phyloP scores from a whole-genome alignment of 208 protist genomes.

The Crithidia sp. region DNA sequence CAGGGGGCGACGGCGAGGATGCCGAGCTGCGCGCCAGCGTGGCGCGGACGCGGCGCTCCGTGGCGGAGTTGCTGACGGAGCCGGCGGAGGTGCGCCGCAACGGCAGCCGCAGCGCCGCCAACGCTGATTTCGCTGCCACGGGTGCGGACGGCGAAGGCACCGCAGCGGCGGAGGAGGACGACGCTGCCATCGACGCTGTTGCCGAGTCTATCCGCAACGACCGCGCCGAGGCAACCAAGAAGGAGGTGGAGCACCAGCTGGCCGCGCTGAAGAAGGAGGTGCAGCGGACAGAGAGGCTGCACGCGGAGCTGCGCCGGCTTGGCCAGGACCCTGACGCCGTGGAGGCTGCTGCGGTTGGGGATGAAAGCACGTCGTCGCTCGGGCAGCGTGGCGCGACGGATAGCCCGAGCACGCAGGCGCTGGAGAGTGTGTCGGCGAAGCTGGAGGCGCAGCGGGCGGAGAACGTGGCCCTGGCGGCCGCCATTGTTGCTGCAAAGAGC shows the following conservation, averaged over 20 bases:
- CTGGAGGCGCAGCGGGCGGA: slow-evolving; percentile 12
- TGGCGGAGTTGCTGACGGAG: slow-evolving; percentile 35
- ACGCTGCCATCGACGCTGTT: slow-evolving; percentile 31
- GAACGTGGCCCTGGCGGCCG: slow-evolving; percentile 9
- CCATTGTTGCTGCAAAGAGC: not conserved
- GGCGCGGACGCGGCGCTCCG: slow-evolving; percentile 39
- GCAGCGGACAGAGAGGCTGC: slow-evolving; percentile 17
- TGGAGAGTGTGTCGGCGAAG: slow-evolving; percentile 7
- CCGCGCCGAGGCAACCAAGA: slow-evolving; percentile 17
- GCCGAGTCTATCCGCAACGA: slow-evolving; percentile 48
- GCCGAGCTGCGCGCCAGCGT: slow-evolving; percentile 48
- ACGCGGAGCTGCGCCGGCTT: slow-evolving; percentile 10
- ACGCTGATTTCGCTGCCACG: slow-evolving; percentile 3
- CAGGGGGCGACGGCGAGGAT: slow-evolving; percentile 1
- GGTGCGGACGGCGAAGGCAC: slow-evolving; percentile 24
- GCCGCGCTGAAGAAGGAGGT: slow-evolving; percentile 19
- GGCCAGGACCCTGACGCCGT: slow-evolving; percentile 12
- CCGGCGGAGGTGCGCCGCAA: slow-evolving; percentile 13
- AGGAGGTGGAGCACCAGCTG: slow-evolving; percentile 18
- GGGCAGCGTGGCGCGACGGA: slow-evolving; percentile 1
- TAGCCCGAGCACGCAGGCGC: slow-evolving; percentile 21
- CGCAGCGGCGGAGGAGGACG: slow-evolving; percentile 14
- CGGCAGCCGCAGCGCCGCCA: slow-evolving; percentile 5
- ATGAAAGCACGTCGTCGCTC: slow-evolving; percentile 4
- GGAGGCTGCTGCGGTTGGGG: slow-evolving; percentile 15